Percentiles rank a stretch among this genome's conserved stretches.
Conservation (phyloP, 495 filamentous ascomycete species). For the Penicillium egyptiacum region DNA sequence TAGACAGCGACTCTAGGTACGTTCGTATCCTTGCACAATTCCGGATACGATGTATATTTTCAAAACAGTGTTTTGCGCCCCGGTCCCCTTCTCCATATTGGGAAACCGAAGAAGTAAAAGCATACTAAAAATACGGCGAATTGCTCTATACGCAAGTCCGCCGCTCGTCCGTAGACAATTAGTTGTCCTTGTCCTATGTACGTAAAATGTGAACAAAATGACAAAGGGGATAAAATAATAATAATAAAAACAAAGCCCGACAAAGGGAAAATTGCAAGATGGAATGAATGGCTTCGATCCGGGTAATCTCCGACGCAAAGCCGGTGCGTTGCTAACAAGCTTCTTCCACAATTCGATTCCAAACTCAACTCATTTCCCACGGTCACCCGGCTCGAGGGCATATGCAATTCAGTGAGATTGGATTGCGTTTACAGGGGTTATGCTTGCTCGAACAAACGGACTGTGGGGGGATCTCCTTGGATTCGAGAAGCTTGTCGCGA, state of each 20-base stretch:
- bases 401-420: slow-evolving; percentile 15
- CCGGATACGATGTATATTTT: not conserved
- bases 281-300: not conserved
- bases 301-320: slow-evolving; percentile 1
- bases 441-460: slow-evolving; percentile 23
- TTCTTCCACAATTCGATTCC: slow-evolving; percentile 19
- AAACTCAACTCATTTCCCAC: slow-evolving; percentile 8
- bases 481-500: slow-evolving; percentile 34
- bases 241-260: not conserved
- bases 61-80: not conserved
- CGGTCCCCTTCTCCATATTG: not conserved
- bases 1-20: not conserved
- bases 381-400: slow-evolving; percentile 22
- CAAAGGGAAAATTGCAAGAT: not conserved
- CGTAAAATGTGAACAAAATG: not conserved
- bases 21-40: not conserved
- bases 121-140: not conserved
- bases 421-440: slow-evolving; percentile 19
- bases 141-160: not conserved
- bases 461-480: slow-evolving; percentile 26
- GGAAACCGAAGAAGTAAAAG: not conserved
- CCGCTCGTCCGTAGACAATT: not conserved
- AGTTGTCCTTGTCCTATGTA: not conserved
- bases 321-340: slow-evolving; percentile 24
- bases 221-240: not conserved